Evolutionary conservation across 805 yeast genomes (phyloP), one percentile per base, ranked within the genome.

Genomic region (Diddensiella transvaalensis): DNA sequence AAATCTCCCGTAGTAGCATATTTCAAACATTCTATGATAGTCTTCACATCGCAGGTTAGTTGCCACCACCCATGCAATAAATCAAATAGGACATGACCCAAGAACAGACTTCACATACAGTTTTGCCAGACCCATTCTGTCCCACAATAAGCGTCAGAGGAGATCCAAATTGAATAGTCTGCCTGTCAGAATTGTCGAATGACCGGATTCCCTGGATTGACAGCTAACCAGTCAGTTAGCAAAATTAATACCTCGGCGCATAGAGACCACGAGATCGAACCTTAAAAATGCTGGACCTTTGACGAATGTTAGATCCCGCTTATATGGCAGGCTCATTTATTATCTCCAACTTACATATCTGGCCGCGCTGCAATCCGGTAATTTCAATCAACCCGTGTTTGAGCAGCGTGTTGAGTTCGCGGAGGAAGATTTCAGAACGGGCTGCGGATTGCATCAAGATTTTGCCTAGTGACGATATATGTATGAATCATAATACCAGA

Each of bases 111-210:
- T n/a, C n/a, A 61, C 67, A 32, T 47, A 66, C 71, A 0, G 98
- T 93, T 64, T 93, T 91, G 8, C 99, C 99, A 23, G 96, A 85
- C 26, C 99, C 98, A 67, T 93, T 93, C 44, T 85, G 85, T 0
- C 99, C 99, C 23, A 95, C 96, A 46, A 93, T 91, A 42, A 93
- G 73, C 0, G 99, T 93, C 61, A 93, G 69, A 0, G 99, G 99
- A 42, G 79, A 78, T 13, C 90, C 89, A 67, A 93, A 93, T 60
- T 86, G 87, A 51, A 93, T 87, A 0, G 90, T 83, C 62, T 93
- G 96, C 24, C 87, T 74, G 40, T 80, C 80, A 55, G 82, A 81
- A n/a, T 89, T 83, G 54, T 87, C 91, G 61, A 93, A 93, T 0
- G 98, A 89, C 36, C 99, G 73, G 3, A 93, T 79, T 22, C 99